Evolutionary conservation across 257 asterid genomes (phyloP).

Genomic region (Nyctanthes arbortristis): DNA sequence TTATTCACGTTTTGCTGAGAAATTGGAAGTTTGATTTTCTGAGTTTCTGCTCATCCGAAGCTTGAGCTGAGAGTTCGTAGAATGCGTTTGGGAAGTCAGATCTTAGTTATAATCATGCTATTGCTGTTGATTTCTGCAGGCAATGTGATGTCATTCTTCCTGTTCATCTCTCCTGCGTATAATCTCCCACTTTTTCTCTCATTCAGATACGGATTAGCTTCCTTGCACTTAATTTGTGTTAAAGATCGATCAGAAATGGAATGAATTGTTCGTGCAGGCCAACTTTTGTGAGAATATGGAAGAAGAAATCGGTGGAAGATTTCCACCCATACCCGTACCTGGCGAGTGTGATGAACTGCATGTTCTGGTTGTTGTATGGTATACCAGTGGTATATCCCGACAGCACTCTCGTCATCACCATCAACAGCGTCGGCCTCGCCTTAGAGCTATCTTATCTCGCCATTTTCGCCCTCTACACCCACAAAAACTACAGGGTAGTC

Average conservation of each 20-base stretch:
- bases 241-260: neutral
- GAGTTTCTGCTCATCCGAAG: too few species aligned
- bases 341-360: slow-evolving; percentile 54
- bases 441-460: slow-evolving; percentile 42
- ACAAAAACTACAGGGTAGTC: slow-evolving; percentile 39
- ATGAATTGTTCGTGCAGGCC: slow-evolving; percentile 38
- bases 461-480: slow-evolving; percentile 42
- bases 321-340: slow-evolving; percentile 77
- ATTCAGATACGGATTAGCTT: neutral
- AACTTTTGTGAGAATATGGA: slow-evolving; percentile 43
- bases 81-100: neutral
- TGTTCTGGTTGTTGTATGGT: slow-evolving; percentile 70
- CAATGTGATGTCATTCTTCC: slow-evolving; percentile 32
- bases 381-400: slow-evolving; percentile 61
- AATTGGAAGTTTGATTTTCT: neutral
- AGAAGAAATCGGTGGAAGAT: slow-evolving; percentile 55
- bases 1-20: neutral
- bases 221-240: too few species aligned
- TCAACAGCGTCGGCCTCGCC: slow-evolving; percentile 48
- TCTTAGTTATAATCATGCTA: neutral
- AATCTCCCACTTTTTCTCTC: slow-evolving; percentile 16
- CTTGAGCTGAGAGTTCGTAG: neutral
- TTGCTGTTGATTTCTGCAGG: slow-evolving; percentile 27
- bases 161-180: slow-evolving; percentile 47
- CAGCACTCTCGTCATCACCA: slow-evolving; percentile 48